Evolutionary conservation across 768 basidiomycete species (phyloP).

Genomic region (Coprinopsis marcescibilis): DNA sequence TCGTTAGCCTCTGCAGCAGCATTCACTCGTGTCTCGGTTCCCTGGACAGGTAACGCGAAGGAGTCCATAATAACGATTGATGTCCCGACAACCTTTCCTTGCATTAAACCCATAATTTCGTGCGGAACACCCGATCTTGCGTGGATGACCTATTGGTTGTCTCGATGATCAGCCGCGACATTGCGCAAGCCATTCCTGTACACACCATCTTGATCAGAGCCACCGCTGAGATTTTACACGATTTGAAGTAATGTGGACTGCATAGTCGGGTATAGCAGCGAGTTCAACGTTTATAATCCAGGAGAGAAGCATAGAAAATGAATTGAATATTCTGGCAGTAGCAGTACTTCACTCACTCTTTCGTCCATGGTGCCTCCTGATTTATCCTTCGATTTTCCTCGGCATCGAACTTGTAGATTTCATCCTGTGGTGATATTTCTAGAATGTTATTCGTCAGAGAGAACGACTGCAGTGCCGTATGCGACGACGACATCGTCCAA

Average conservation of each 20-base stretch:
- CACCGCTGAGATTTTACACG: constrained; percentile 92
- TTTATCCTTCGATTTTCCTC: constrained; percentile 64
- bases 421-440: constrained; percentile 69
- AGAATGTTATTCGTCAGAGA: constrained; percentile 64
- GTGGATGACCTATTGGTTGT: constrained; percentile 76
- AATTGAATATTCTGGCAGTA: too few species aligned
- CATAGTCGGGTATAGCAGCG: not conserved
- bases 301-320: too few species aligned
- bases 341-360: constrained; percentile 55
- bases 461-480: constrained; percentile 72
- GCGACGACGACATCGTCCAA: constrained; percentile 33
- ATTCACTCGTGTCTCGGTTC: constrained; percentile 97
- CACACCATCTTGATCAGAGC: constrained; percentile 92
- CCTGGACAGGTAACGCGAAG: constrained; percentile 94
- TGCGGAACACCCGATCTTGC: constrained; percentile 95
- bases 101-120: constrained; percentile 99
- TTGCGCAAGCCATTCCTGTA: constrained; percentile 3
- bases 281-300: not conserved
- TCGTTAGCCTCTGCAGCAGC: constrained; percentile 94
- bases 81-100: constrained; percentile 84
- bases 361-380: constrained; percentile 73
- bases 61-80: constrained; percentile 89
- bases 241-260: constrained; percentile 78
- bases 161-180: not conserved
- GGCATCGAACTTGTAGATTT: constrained; percentile 71